These are phyloP conservation scores for Santalum album DNA, from an alignment of 164 flowering plant genomes.

Conservation along the genomic window DNA sequence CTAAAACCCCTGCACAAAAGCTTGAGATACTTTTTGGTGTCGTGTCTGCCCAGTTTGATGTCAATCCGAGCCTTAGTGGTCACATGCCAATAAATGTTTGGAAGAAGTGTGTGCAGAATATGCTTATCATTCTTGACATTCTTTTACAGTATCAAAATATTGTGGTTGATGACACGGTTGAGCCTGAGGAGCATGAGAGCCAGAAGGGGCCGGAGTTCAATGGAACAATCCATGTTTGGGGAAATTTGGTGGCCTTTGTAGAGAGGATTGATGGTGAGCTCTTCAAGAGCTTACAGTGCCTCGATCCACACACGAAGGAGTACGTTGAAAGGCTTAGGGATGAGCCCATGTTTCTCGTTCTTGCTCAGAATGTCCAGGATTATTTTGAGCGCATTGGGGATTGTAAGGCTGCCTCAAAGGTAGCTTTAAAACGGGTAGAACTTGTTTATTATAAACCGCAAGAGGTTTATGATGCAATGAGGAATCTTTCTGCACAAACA, in stretches of 20 bases:
- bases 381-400: slow-evolving; percentile 63
- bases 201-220: slow-evolving; percentile 61
- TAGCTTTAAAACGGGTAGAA: slow-evolving; percentile 72
- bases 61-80: slow-evolving; percentile 79
- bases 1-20: slow-evolving; percentile 97
- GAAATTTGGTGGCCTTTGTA: slow-evolving; percentile 83
- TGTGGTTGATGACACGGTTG: slow-evolving; percentile 73
- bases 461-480: slow-evolving; percentile 95
- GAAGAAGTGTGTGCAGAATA: slow-evolving; percentile 79
- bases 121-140: slow-evolving; percentile 65
- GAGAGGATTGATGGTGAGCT: slow-evolving; percentile 82
- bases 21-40: slow-evolving; percentile 88
- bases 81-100: slow-evolving; percentile 91
- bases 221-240: slow-evolving; percentile 78
- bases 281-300: slow-evolving; percentile 86
- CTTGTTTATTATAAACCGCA: slow-evolving; percentile 88
- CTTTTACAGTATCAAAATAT: slow-evolving; percentile 68
- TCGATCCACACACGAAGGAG: slow-evolving; percentile 88
- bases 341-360: slow-evolving; percentile 70
- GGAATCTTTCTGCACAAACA: slow-evolving; percentile 58
- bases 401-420: slow-evolving; percentile 75
- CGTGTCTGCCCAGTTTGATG: slow-evolving; percentile 89
- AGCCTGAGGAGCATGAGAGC: slow-evolving; percentile 85
- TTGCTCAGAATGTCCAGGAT: slow-evolving; percentile 83
- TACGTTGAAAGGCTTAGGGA: slow-evolving; percentile 86